phyloP scores from a whole-genome alignment of 2,329 filamentous ascomycete genomes.

The Alternaria ethzedia region DNA sequence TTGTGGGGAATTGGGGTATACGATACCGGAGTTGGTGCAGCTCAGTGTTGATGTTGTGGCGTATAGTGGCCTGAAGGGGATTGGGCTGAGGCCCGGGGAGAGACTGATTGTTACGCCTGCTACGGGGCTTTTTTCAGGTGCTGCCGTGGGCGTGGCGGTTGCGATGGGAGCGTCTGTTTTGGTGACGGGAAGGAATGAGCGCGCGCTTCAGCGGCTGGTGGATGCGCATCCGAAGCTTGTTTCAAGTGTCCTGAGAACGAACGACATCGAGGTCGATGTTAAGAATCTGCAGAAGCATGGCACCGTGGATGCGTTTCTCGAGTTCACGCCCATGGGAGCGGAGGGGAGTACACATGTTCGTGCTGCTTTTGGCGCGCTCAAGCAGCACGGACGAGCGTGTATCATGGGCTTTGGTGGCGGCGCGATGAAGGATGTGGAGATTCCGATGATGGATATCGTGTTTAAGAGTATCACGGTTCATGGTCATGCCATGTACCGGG shows the following conservation, averaged over 20 bases:
- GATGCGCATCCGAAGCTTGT: background rate
- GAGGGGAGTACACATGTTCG: conserved; percentile 50
- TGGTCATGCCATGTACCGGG: conserved; percentile 53
- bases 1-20: conserved; percentile 34
- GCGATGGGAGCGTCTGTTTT: background rate
- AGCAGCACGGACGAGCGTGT: conserved; percentile 4
- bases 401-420: conserved; percentile 14
- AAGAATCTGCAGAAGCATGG: background rate
- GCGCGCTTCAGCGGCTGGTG: background rate
- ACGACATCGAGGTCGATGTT: background rate
- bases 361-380: conserved; percentile 35
- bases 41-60: background rate
- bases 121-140: conserved; percentile 1
- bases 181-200: background rate
- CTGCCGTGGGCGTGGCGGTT: background rate
- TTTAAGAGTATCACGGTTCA: conserved; percentile 28
- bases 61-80: background rate
- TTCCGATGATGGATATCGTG: conserved; percentile 30
- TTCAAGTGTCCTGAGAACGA: background rate
- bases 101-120: conserved; percentile 5
- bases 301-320: background rate
- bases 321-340: conserved; percentile 35
- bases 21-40: background rate
- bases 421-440: background rate
- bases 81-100: conserved; percentile 2